A percentile compares a stretch with the other conserved stretches of the same genome.
phyloP scores from a whole-genome alignment of 2,329 filamentous ascomycete species.

The Tympanopsis confertula region DNA sequence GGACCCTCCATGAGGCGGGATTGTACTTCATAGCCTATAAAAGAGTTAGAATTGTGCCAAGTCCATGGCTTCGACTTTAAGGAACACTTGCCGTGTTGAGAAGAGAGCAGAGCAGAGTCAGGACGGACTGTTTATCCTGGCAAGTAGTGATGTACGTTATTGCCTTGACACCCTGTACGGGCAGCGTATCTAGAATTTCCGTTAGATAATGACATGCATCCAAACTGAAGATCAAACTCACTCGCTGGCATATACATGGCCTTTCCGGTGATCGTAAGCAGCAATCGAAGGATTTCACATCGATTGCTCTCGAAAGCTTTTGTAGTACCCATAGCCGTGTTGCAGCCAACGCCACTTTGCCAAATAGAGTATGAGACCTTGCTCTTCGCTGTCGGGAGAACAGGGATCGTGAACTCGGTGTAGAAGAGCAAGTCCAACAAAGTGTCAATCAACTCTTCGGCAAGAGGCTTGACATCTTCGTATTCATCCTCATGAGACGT shows the following conservation, averaged over 20 bases:
- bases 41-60: not conserved
- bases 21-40: constrained; percentile 84
- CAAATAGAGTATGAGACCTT: constrained; percentile 92
- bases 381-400: constrained; percentile 54
- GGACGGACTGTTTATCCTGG: constrained; percentile 78
- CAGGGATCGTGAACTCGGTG: constrained; percentile 75
- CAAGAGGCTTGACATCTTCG: constrained; percentile 75
- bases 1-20: constrained; percentile 82
- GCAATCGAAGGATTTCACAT: constrained; percentile 74
- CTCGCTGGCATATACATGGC: constrained; percentile 83
- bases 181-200: constrained; percentile 46
- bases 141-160: constrained; percentile 84
- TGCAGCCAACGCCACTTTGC: constrained; percentile 95
- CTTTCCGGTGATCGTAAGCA: constrained; percentile 77
- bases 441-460: constrained; percentile 85
- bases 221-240: too few species aligned
- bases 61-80: not conserved
- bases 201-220: too few species aligned
- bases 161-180: constrained; percentile 69
- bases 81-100: constrained; percentile 64
- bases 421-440: constrained; percentile 85
- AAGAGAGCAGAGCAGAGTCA: constrained; percentile 83
- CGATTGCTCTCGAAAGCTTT: constrained; percentile 90
- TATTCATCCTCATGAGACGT: constrained; percentile 45
- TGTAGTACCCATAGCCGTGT: constrained; percentile 74